These are phyloP conservation scores for Obelidium mucronatum DNA, from an alignment of 192 early-diverging fungal species.

Conservation along the genomic window DNA sequence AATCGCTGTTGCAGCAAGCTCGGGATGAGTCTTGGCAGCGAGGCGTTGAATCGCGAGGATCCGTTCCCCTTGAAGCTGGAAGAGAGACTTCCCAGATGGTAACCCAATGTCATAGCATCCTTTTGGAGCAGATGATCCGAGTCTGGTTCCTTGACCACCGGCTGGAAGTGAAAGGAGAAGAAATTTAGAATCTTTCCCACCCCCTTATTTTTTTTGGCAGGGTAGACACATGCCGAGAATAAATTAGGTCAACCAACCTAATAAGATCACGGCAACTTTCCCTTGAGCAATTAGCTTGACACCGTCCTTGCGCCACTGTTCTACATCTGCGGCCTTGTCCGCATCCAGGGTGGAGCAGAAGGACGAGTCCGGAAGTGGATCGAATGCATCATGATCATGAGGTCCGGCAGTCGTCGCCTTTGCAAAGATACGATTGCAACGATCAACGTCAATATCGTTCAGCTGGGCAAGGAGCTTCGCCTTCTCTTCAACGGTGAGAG, in stretches of 20 bases:
- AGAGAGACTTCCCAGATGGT: conserved; percentile 87
- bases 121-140: conserved; percentile 79
- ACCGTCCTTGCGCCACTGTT: conserved; percentile 78
- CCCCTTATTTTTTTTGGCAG: no score
- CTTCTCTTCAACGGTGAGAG: conserved; percentile 66
- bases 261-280: conserved; percentile 93
- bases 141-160: conserved; percentile 44
- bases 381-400: conserved; percentile 58
- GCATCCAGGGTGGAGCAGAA: conserved; percentile 52
- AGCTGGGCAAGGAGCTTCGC: conserved; percentile 73
- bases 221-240: no score
- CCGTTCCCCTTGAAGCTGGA: conserved; percentile 94
- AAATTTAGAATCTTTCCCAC: no score
- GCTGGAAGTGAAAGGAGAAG: no score
- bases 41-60: conserved; percentile 85
- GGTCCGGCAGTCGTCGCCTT: conserved; percentile 66
- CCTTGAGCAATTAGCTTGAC: conserved; percentile 80
- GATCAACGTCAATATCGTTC: conserved; percentile 74
- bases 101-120: conserved; percentile 95
- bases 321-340: conserved; percentile 9
- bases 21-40: conserved; percentile 49
- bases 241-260: conserved; percentile 60
- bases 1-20: conserved; percentile 44
- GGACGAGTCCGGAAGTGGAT: conserved; percentile 74
- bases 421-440: conserved; percentile 83